Evolutionary conservation across 208 protist species (phyloP), one percentile per base, ranked within the genome.

Genomic region (Leishmania tropica): DNA sequence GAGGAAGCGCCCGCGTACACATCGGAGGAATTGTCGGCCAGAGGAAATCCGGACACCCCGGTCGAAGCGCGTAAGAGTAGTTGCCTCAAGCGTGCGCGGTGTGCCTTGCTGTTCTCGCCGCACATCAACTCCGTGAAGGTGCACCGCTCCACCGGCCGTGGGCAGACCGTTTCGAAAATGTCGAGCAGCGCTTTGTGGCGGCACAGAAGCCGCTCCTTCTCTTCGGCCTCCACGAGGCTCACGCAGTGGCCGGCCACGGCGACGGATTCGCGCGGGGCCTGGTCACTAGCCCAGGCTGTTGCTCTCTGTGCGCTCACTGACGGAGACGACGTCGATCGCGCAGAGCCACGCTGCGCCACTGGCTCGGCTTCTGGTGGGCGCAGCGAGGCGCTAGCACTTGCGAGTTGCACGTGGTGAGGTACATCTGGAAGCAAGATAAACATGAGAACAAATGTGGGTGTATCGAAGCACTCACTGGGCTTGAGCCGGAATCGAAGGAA

Each of bases 351-450:
- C 40, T 53, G 70, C 35, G 21, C 6, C 48, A 8, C 28, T 28
- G 47, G 11, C 13, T 19, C 48, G 19, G n/a, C 3, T 7, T 62
- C n/a, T 37, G 72, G 3, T 4, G 1, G 5, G 8, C 2, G n/a
- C 35, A 0, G 72, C 3, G 51, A n/a, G 28, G 72, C n/a, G 48
- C 31, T 0, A 15, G 28, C 40, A 2, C 7, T 11, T 24, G 31
- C 47, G 10, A 60, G 11, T 19, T 11, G 48, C 51, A 21, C 5
- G 17, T 28, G 28, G 15, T 58, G 42, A 5, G 81, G 81, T 31
- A 78, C 81, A 6, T 85, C 81, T 21, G 81, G 76, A 8, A 85
- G 37, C 45, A 81, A 21, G 6, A 60, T 81, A 40, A 85, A 85
- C 48, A 72, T 78, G 7, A 85, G 47, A 8, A 56, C 81, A 62